Evolutionary conservation across 352 stramenopile genomes (phyloP).

Genomic region (Globisporangium rhizosaccharum): DNA sequence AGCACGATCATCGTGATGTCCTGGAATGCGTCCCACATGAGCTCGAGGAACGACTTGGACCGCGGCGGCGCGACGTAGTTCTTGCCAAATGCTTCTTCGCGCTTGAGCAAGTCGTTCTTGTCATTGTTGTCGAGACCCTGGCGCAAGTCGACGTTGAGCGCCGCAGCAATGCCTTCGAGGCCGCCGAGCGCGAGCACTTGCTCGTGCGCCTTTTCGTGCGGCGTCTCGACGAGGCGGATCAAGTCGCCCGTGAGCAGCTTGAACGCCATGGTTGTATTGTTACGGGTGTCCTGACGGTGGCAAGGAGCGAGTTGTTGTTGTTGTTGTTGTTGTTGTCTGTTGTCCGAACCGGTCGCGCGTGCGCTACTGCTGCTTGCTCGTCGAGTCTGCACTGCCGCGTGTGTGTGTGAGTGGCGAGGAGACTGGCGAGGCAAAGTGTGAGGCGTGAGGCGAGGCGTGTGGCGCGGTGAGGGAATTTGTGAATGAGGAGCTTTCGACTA

Average conservation of each 20-base stretch:
- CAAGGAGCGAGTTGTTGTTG: background rate
- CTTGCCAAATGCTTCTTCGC: conserved; percentile 46
- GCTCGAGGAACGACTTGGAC: conserved; percentile 54
- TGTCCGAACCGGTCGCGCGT: background rate
- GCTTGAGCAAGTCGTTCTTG: conserved; percentile 23
- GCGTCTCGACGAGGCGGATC: conserved; percentile 61
- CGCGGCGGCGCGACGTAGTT: conserved; percentile 58
- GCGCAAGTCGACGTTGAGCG: conserved; percentile 37
- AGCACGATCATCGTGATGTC: conserved; percentile 90
- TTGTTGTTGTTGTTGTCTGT: background rate
- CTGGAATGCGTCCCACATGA: conserved; percentile 89
- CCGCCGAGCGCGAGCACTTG: conserved; percentile 37
- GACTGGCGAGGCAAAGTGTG: background rate
- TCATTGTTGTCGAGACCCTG: conserved; percentile 45
- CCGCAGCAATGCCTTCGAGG: conserved; percentile 38
- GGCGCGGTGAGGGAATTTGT: conserved; percentile 8
- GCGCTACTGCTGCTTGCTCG: background rate
- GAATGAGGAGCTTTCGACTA: conserved; percentile 21
- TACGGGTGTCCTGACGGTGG: background rate
- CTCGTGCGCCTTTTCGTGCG: conserved; percentile 43
- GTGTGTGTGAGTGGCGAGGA: background rate
- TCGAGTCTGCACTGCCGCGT: background rate
- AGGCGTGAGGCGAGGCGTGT: conserved; percentile 1
- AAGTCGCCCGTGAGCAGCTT: conserved; percentile 50
- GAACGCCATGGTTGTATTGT: conserved; percentile 21